Evolutionary conservation across 805 yeast genomes (phyloP), one percentile per base, ranked within the genome.

Genomic region (Yarrowia osloensis): DNA sequence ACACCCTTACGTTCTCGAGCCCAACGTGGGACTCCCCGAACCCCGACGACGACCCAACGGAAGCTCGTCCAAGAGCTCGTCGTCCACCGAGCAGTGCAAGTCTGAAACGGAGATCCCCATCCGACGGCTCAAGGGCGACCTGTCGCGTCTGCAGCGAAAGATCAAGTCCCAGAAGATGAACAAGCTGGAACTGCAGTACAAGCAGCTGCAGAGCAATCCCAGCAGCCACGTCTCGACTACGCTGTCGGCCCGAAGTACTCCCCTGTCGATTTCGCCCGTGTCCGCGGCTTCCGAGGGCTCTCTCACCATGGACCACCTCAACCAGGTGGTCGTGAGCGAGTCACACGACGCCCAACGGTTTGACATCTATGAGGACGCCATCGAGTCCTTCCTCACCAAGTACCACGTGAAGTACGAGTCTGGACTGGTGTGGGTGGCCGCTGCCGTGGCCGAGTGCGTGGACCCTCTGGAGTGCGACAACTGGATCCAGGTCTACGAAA

Each of bases 351-450:
- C 68, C 50, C 69, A 69, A 39, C 61, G 70, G 24, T 71, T 42
- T 65, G 68, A 68, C 19, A 52, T 67, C 1, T 77, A 91, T 68
- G 88, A 89, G 72, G 77, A 78, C 40, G 82, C 96, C 6, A 84
- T 92, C 17, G 73, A 81, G 50, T 82, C 82, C 67, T 93, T 93
- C 74, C 77, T 89, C 44, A 77, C 77, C 33, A 90, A 90, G 78
- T 92, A 97, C 96, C 93, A 95, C 7, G 84, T 90, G 66, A 86
- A 86, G 71, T 93, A 93, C 74, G 95, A 91, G 75, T 82, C 88
- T 50, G 93, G 96, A 0, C 81, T 92, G 72, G 83, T 94, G 2
- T 92, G 97, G 97, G 85, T 90, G 21, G 97, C 97, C 0, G 77
- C 91, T 35, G 92, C 91, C 12, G 78, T 93, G 52, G 94, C 97